phyloP scores from a whole-genome alignment of 2,329 filamentous ascomycete species.

The Chrysoporthe cubensis region DNA sequence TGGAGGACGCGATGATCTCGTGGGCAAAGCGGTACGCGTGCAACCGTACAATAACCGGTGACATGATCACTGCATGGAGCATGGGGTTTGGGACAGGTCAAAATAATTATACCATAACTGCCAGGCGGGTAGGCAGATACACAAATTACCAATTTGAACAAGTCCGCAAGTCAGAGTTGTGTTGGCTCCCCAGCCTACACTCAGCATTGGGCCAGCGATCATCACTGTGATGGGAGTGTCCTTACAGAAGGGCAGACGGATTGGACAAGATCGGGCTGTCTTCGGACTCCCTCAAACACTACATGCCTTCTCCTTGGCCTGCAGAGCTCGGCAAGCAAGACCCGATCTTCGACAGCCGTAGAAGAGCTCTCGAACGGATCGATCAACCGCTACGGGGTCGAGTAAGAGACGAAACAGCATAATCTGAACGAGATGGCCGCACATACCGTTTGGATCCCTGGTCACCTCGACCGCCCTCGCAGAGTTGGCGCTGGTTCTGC shows the following conservation, averaged over 20 bases:
- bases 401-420: not conserved
- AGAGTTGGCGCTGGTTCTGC: not conserved
- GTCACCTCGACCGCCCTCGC: not conserved
- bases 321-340: not conserved
- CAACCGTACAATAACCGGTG: not conserved
- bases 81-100: conserved; percentile 7
- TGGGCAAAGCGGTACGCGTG: not conserved
- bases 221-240: not conserved
- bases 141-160: conserved; percentile 20
- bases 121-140: conserved; percentile 18
- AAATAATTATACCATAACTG: conserved; percentile 24
- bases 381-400: not conserved
- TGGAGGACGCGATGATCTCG: not conserved
- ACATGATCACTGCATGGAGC: not conserved
- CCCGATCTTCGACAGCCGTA: not conserved
- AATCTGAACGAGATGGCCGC: not conserved
- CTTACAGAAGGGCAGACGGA: not conserved
- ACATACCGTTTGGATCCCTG: not conserved
- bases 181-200: not conserved
- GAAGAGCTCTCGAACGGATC: not conserved
- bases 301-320: not conserved
- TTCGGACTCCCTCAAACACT: not conserved
- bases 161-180: not conserved
- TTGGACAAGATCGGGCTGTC: no score
- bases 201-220: not conserved